A percentile compares a stretch with the other conserved stretches of the same genome.
Conservation (phyloP, 257 asterid species). For the Solanum sejunctum region DNA sequence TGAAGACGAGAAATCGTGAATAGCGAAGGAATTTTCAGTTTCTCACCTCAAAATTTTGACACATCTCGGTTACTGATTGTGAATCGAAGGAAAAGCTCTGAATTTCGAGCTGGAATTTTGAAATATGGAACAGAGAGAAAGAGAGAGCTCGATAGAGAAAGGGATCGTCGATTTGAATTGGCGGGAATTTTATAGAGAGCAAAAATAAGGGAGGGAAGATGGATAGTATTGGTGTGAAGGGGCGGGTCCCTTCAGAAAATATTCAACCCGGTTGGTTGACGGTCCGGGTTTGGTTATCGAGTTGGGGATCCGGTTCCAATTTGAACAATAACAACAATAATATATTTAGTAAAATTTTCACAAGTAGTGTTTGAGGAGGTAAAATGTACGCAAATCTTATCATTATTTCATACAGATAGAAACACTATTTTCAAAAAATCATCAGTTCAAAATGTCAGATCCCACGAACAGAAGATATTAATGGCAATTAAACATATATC, state of each 20-base stretch:
- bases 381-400: rapidly evolving
- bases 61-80: neutral
- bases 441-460: too few species aligned
- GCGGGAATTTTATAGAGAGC: neutral
- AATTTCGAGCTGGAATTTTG: neutral
- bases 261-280: neutral
- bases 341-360: too few species aligned
- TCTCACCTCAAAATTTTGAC: neutral
- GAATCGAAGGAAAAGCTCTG: neutral
- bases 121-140: neutral
- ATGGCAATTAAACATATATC: neutral
- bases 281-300: neutral
- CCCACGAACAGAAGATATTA: too few species aligned
- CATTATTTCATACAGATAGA: too few species aligned
- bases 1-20: neutral
- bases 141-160: neutral
- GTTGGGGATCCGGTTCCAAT: neutral
- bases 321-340: too few species aligned
- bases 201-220: neutral
- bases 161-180: neutral
- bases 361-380: too few species aligned
- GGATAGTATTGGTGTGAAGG: neutral
- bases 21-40: neutral
- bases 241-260: neutral
- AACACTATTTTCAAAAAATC: too few species aligned